phyloP scores from a whole-genome alignment of 1,139 yeast species.

The Hansenula sp. region DNA sequence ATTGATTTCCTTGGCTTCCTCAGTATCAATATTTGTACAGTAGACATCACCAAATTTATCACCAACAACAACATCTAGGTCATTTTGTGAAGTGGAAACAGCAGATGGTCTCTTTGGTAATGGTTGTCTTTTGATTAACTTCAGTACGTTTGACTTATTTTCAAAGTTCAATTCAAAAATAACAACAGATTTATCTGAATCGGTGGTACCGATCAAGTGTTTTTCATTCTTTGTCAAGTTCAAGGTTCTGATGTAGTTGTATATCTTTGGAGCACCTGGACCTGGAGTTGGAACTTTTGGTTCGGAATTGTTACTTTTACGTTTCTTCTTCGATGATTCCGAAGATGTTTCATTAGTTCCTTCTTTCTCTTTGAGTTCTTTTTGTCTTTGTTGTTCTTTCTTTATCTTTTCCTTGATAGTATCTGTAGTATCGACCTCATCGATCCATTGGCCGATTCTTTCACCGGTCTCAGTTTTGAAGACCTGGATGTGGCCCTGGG shows the following conservation, averaged over 20 bases:
- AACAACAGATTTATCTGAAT: constrained; percentile 78
- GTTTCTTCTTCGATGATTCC: constrained; percentile 25
- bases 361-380: constrained; percentile 31
- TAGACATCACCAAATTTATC: constrained; percentile 98
- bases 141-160: constrained; percentile 32
- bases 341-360: constrained; percentile 17
- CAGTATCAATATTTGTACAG: constrained; percentile 38
- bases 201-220: constrained; percentile 67
- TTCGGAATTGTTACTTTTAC: constrained; percentile 31
- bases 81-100: constrained; percentile 54
- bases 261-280: constrained; percentile 62
- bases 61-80: constrained; percentile 60
- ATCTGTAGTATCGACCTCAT: constrained; percentile 42
- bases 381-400: constrained; percentile 35
- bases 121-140: constrained; percentile 63
- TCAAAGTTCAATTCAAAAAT: constrained; percentile 44
- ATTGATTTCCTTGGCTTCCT: constrained; percentile 19
- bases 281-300: constrained; percentile 63
- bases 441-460: constrained; percentile 54
- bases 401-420: constrained; percentile 42
- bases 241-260: constrained; percentile 63
- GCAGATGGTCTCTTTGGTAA: constrained; percentile 92
- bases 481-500: constrained; percentile 53
- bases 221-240: constrained; percentile 48
- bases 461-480: constrained; percentile 35